Conservation (phyloP, 192 early-diverging fungal species). For the Coemansia sp. region DNA sequence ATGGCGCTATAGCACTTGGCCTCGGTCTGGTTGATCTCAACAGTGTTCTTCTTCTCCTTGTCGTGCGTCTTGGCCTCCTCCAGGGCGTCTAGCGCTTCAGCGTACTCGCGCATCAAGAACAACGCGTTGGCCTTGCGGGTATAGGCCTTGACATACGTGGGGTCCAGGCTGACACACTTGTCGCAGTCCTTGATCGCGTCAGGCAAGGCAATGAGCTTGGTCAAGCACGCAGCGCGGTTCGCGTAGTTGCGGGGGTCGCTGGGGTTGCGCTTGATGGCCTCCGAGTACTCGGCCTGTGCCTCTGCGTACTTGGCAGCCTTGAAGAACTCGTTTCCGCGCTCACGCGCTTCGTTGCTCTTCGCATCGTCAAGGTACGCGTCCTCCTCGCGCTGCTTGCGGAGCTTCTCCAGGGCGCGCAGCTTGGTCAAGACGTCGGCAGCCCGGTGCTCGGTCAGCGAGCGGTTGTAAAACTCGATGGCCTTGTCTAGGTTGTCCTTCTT, state of each 20-base stretch:
- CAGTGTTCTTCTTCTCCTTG: constrained; percentile 76
- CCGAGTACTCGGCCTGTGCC: constrained; percentile 89
- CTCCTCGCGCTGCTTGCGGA: constrained; percentile 74
- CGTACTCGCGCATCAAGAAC: constrained; percentile 85
- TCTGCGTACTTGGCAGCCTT: constrained; percentile 83
- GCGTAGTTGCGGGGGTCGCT: constrained; percentile 86
- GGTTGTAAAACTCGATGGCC: constrained; percentile 90
- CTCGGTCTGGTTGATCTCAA: constrained; percentile 81
- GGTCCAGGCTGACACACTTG: constrained; percentile 79
- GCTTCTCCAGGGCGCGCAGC: constrained; percentile 83
- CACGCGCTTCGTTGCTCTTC: constrained; percentile 87
- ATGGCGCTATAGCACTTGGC: constrained; percentile 80
- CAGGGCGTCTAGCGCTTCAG: constrained; percentile 78
- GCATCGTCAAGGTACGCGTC: constrained; percentile 80
- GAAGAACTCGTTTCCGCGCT: constrained; percentile 90
- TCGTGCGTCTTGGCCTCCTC: constrained; percentile 76
- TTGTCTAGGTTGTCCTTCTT: constrained; percentile 76
- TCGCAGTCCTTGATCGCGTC: constrained; percentile 97
- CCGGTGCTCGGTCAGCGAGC: constrained; percentile 94
- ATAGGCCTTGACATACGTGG: constrained; percentile 90
- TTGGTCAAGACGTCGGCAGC: constrained; percentile 88
- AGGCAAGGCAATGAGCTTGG: constrained; percentile 88
- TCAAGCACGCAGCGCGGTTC: constrained; percentile 95
- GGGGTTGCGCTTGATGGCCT: constrained; percentile 96
- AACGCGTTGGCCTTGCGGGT: constrained; percentile 92